Percentiles rank a stretch among this genome's conserved stretches.
phyloP scores from a whole-genome alignment of 768 basidiomycete species.

The Trametes gibbosa region DNA sequence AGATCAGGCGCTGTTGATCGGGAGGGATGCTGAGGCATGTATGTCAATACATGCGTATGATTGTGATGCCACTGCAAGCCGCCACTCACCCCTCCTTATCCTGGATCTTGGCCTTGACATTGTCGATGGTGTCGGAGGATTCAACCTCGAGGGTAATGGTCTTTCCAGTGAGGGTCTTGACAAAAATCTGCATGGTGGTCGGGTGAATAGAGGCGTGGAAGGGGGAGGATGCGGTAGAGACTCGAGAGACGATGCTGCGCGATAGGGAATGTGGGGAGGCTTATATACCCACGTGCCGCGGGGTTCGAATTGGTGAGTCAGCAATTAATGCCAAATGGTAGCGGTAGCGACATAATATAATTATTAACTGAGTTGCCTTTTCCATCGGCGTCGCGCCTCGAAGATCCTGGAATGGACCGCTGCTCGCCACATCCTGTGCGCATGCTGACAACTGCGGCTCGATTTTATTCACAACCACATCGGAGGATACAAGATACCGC shows the following conservation, averaged over 20 bases:
- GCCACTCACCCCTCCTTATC: conserved; percentile 75
- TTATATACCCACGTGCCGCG: conserved; percentile 17
- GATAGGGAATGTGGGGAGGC: conserved; percentile 5
- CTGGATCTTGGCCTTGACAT: conserved; percentile 81
- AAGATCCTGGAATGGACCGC: conserved; percentile 12
- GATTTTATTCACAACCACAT: too few relatives aligned
- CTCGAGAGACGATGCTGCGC: neutral
- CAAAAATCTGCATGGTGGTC: conserved; percentile 47
- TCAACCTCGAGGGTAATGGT: conserved; percentile 76
- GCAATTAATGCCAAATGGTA: neutral
- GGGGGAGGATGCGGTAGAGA: neutral
- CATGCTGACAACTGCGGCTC: too few relatives aligned
- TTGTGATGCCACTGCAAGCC: neutral
- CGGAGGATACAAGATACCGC: too few relatives aligned
- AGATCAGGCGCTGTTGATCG: conserved; percentile 77
- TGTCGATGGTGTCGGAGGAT: conserved; percentile 69
- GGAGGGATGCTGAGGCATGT: conserved; percentile 58
- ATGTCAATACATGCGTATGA: neutral
- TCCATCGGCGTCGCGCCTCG: conserved; percentile 2
- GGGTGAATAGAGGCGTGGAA: neutral
- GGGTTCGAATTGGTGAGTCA: conserved; percentile 24
- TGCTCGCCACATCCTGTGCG: conserved; percentile 5
- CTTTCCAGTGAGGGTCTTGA: conserved; percentile 68
- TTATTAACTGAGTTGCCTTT: conserved; percentile 8
- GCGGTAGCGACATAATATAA: neutral